Evolutionary conservation across 1,284 basidiomycete genomes (phyloP), one percentile per base, ranked within the genome.

Genomic region (Microbotryomycetes sp.): DNA sequence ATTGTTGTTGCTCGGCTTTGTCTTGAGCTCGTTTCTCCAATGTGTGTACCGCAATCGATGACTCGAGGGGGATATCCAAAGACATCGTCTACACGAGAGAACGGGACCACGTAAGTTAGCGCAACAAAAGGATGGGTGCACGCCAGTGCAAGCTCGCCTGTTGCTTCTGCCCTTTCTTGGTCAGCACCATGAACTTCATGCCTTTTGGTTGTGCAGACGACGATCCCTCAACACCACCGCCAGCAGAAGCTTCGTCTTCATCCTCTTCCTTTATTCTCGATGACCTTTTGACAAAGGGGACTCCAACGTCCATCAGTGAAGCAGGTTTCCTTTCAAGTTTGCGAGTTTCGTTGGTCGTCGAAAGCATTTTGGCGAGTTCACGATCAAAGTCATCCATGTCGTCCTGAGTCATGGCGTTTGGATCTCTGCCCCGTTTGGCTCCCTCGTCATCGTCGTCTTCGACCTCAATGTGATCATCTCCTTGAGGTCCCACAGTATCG

Each of bases 121-220:
- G 9, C 15, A 23, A 14, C 14, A 36, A 46, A 50, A 22, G 22
- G 59, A 4, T 4, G 16, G 28, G 25, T 3, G 19, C 26, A 54
- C 23, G 36, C 45, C 4, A 32, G n/a, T 3, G 3, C n/a, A 1
- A 16, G 16, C 81, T 65, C 66, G 88, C 89, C 80, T 91, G 89
- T 74, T 89, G 88, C 75, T 88, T 96, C 74, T 92, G 92, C 15
- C 94, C 96, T 63, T 86, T 86, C 80, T 94, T 94, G 5, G 92
- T 90, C 65, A 98, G 81, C 49, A 98, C 80, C 7, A 89, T 93
- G 76, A 99, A 99, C 68, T 86, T 87, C 92, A 97, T 97, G 36
- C 86, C 72, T 58, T 67, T 60, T 9, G 26, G 28, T 49, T 55
- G 54, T n/a, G 55, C 53, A n/a, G n/a, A n/a, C n/a, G n/a, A n/a